These are phyloP conservation scores for Tillandsia fasciculata DNA, from an alignment of 176 grass and related monocot genomes.

Conservation along the genomic window DNA sequence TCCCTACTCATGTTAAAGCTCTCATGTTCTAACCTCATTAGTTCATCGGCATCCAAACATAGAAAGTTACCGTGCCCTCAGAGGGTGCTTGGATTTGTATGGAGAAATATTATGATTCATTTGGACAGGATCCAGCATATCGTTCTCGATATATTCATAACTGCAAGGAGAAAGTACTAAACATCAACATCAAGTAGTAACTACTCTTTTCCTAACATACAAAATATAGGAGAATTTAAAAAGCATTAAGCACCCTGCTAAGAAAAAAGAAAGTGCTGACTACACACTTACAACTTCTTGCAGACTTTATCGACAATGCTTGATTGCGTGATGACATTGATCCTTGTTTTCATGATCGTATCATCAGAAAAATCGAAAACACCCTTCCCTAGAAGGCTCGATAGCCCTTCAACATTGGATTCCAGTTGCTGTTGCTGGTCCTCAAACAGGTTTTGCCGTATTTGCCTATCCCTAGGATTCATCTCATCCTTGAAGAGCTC, in stretches of 20 bases:
- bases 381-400: conserved; percentile 57
- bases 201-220: neutral
- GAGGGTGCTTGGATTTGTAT: conserved; percentile 24
- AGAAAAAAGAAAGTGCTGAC: neutral
- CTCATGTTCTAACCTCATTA: neutral
- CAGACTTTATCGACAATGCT: conserved; percentile 57
- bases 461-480: conserved; percentile 36
- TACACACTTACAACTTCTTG: conserved; percentile 54
- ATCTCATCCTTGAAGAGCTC: conserved; percentile 77
- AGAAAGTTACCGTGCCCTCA: conserved; percentile 13
- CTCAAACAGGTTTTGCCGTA: conserved; percentile 8
- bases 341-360: conserved; percentile 53
- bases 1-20: neutral
- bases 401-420: conserved; percentile 20
- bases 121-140: conserved; percentile 16
- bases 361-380: conserved; percentile 42
- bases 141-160: conserved; percentile 27
- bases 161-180: conserved; percentile 10
- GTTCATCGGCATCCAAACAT: conserved; percentile 7
- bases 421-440: conserved; percentile 13
- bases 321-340: conserved; percentile 57
- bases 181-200: neutral
- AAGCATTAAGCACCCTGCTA: no score
- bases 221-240: neutral
- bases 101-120: conserved; percentile 25